Evolutionary conservation across 2,329 filamentous ascomycete species (phyloP), one percentile per base, ranked within the genome.

Genomic region (Neonectria faginata): DNA sequence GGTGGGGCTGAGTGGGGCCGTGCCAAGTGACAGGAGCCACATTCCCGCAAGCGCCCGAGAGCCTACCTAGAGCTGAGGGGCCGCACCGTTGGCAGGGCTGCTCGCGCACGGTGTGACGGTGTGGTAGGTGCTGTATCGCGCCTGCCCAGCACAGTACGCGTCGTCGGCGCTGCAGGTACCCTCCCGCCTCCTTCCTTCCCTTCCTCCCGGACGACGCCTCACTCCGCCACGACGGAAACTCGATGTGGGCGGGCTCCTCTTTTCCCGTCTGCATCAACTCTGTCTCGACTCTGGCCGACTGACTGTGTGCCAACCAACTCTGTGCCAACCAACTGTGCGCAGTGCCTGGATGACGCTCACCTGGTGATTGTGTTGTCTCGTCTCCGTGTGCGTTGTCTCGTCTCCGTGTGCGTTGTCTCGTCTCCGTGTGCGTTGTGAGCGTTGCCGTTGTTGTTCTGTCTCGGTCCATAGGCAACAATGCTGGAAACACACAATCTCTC

Each of bases 1-100:
- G 18, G 22, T 25, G 50, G 25, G 48, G 50, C 11, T 3, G 9
- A 5, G 29, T 36, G 48, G 48, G 48, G 48, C 27, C 29, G 29
- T 4, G 27, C 27, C 27, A 20, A 51, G n/a, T 33, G 47, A 51
- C 47, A 33, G 47, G 16, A 51, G 29, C 48, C 48, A 51, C 48
- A 51, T 51, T 51, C 48, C 47, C 29, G 16, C 29, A 31, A 51
- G 48, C n/a, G 48, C 48, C 48, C 48, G 48, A 51, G 29, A 33
- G n/a, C 5, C n/a, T 29, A 29, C 27, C 27, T n/a, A 36, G 48
- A 18, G 27, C 27, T 33, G n/a, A 16, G 7, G 27, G n/a, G 16
- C 48, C 48, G 29, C 29, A 51, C 48, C 9, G 48, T 51, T 12
- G 27, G 9, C 11, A 33, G 2, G n/a, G 6, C 36, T 42, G 5